These are phyloP conservation scores for Amanita pallidorosea DNA, from an alignment of 768 basidiomycete species.

Conservation along the genomic window DNA sequence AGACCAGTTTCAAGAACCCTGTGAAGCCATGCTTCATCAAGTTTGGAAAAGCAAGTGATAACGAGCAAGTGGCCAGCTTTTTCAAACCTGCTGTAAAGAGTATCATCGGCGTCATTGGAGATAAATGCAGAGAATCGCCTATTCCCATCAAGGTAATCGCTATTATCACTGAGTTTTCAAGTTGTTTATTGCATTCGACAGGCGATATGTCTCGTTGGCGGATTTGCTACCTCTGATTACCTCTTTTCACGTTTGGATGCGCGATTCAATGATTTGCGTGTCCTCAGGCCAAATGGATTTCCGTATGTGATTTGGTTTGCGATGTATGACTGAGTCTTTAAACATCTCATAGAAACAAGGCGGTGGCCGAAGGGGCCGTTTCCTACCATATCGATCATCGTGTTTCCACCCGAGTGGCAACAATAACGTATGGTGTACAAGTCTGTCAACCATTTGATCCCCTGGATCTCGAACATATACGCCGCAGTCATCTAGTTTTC, in stretches of 20 bases:
- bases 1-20: slow-evolving; percentile 24
- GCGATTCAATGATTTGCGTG: slow-evolving; percentile 22
- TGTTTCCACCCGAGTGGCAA: slow-evolving; percentile 12
- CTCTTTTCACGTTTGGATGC: slow-evolving; percentile 29
- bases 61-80: slow-evolving; percentile 16
- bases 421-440: slow-evolving; percentile 11
- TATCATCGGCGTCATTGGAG: background rate
- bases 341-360: slow-evolving; percentile 12
- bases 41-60: slow-evolving; percentile 33
- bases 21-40: slow-evolving; percentile 31
- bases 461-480: too few relatives aligned
- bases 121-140: background rate
- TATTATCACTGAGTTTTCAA: background rate
- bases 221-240: slow-evolving; percentile 41
- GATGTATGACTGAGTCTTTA: background rate
- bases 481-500: too few relatives aligned
- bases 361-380: slow-evolving; percentile 15
- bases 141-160: background rate
- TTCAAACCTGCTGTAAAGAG: slow-evolving; percentile 3
- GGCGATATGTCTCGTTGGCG: slow-evolving; percentile 40
- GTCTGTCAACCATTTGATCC: background rate
- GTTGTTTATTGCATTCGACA: slow-evolving; percentile 5
- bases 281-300: slow-evolving; percentile 33
- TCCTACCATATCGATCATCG: slow-evolving; percentile 15
- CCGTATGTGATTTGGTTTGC: slow-evolving; percentile 23